Evolutionary conservation across 768 basidiomycete species (phyloP), one percentile per base, ranked within the genome.

Genomic region (Steccherinum ochraceum): DNA sequence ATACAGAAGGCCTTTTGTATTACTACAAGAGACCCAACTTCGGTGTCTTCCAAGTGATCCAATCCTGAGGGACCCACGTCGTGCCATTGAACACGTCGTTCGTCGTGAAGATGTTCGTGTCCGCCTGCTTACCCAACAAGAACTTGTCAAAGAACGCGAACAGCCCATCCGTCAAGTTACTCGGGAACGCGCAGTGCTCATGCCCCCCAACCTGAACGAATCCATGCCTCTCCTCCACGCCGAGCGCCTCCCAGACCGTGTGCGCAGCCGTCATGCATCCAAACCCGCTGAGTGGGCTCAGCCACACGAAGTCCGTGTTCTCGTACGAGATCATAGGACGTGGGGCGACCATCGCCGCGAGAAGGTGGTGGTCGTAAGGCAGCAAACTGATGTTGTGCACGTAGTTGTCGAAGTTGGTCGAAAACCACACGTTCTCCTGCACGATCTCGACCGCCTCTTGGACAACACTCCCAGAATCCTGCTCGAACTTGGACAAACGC

Each of bases 391-490:
- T 66, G 42, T 67, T 63, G 62, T 69, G 72, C 5, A 73, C 74
- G 64, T 70, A 80, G 49, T 67, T 64, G 49, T 73, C 64, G 64
- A 81, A 81, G 48, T 58, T 61, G n/a, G 72, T 66, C 25, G 76
- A 76, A 72, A 81, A 79, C 80, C 81, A 83, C 25, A 79, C 79
- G 62, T 83, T 81, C 68, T 83, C 80, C 41, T 63, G 64, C 50
- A 83, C 74, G 56, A 83, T 83, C 61, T 83, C 75, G 3, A 70
- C 69, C 4, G 79, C 78, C 5, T 77, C 78, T 63, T 83, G 81
- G 2, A 76, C 76, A 46, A 55, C 55, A 23, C 65, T 65, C 2
- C 79, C 79, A n/a, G 56, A 59, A 26, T 61, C 56, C 55, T 71
- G 62, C 70, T 78, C 72, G 45, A 58, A 72, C 57, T 76, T 71